phyloP scores from a whole-genome alignment of 1,139 yeast species.

The Tardiomyces blankii region DNA sequence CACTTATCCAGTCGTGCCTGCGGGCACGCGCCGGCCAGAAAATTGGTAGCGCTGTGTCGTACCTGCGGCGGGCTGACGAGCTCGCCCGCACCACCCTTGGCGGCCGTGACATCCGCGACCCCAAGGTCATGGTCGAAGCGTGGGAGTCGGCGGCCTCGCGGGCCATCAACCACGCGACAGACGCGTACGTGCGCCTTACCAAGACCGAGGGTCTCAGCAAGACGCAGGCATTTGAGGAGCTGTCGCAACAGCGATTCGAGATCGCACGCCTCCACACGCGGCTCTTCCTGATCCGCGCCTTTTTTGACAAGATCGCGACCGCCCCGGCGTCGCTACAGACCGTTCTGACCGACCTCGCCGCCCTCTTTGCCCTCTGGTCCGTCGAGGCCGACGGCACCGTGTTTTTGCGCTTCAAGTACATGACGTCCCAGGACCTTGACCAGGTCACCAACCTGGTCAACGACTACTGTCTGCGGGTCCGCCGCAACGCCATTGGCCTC shows the following conservation, averaged over 20 bases:
- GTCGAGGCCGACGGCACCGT: constrained; percentile 69
- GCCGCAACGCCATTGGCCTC: constrained; percentile 68
- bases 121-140: constrained; percentile 20
- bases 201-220: constrained; percentile 16
- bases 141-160: constrained; percentile 29
- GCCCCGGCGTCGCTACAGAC: constrained; percentile 23
- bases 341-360: constrained; percentile 38
- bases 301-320: constrained; percentile 20
- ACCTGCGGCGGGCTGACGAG: constrained; percentile 8
- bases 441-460: constrained; percentile 25
- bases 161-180: constrained; percentile 19
- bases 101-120: constrained; percentile 13
- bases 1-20: constrained; percentile 20
- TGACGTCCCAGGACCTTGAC: constrained; percentile 29
- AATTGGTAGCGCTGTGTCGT: constrained; percentile 15
- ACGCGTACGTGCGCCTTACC: constrained; percentile 8
- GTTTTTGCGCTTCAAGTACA: constrained; percentile 55
- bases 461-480: constrained; percentile 25
- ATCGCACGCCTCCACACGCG: constrained; percentile 35
- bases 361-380: constrained; percentile 56
- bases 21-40: constrained; percentile 15
- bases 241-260: constrained; percentile 33
- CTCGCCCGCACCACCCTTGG: constrained; percentile 2
- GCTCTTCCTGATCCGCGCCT: constrained; percentile 26
- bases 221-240: constrained; percentile 32